Percentiles rank a stretch among this genome's conserved stretches.
These are phyloP conservation scores for Coriolopsis trogii DNA, from an alignment of 1,284 basidiomycete species.

Conservation along the genomic window DNA sequence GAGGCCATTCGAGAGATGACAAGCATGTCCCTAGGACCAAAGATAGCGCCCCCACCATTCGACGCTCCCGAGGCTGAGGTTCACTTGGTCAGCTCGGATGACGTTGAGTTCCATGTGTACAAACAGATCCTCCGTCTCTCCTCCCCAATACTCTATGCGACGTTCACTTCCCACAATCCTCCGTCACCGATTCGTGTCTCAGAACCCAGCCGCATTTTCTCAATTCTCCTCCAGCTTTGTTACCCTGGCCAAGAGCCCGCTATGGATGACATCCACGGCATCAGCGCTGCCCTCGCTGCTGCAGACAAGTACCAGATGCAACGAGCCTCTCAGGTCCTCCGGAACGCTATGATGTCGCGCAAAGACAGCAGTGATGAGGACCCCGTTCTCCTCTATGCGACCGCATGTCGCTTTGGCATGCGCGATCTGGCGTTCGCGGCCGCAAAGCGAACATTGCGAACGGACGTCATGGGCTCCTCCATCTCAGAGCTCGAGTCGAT, in stretches of 20 bases:
- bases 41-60: conserved; percentile 6
- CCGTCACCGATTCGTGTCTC: conserved; percentile 2
- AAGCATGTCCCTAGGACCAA: background rate
- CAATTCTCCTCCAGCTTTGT: conserved; percentile 26
- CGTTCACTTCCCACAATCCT: background rate
- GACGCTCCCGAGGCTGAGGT: conserved; percentile 24
- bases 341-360: background rate
- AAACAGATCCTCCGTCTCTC: conserved; percentile 21
- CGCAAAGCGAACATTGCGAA: conserved; percentile 5
- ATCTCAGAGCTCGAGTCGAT: conserved; percentile 4
- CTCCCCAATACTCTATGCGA: conserved; percentile 16
- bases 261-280: conserved; percentile 17
- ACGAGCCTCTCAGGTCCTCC: background rate
- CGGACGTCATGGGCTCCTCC: background rate
- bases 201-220: conserved; percentile 22
- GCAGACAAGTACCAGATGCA: conserved; percentile 43
- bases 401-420: conserved; percentile 11
- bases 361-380: background rate
- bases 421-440: conserved; percentile 6
- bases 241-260: conserved; percentile 23
- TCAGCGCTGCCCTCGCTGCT: conserved; percentile 32
- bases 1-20: no score
- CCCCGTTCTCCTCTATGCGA: conserved; percentile 8
- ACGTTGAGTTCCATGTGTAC: conserved; percentile 21
- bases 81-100: conserved; percentile 32